Conservation (phyloP, 805 yeast species). For the Kockiozyma suomiensis region DNA sequence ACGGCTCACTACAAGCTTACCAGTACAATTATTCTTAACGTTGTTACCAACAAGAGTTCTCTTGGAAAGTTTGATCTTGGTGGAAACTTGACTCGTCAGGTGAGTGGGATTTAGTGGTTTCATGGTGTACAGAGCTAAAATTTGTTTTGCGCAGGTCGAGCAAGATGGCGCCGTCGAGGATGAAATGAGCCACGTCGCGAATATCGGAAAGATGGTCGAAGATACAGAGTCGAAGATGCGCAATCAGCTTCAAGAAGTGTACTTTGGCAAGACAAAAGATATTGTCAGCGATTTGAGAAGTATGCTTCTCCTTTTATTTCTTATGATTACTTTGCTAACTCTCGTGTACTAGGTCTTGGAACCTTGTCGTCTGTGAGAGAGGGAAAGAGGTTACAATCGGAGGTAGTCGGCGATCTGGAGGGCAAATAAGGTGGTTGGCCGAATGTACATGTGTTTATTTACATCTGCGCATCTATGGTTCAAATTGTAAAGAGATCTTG, state of each 20-base stretch:
- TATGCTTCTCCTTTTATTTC: constrained; percentile 12
- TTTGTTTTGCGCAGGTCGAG: constrained; percentile 46
- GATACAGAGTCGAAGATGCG: constrained; percentile 86
- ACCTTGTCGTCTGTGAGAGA: constrained; percentile 44
- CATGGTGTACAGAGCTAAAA: neutral
- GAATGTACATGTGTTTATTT: too few species aligned
- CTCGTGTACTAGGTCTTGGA: constrained; percentile 37
- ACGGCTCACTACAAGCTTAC: constrained; percentile 69
- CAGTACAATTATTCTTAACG: constrained; percentile 81
- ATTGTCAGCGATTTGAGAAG: constrained; percentile 71
- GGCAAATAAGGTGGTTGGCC: constrained; percentile 4
- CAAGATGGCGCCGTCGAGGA: constrained; percentile 51
- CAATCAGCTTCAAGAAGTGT: constrained; percentile 86
- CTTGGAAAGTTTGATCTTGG: constrained; percentile 56
- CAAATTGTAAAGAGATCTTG: too few species aligned
- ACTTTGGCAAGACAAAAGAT: constrained; percentile 92
- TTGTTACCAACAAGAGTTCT: constrained; percentile 46
- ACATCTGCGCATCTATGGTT: too few species aligned
- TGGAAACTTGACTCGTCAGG: constrained; percentile 85
- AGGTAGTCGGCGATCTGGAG: constrained; percentile 46
- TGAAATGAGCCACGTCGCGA: constrained; percentile 73
- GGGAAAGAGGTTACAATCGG: constrained; percentile 48
- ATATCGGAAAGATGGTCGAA: constrained; percentile 82
- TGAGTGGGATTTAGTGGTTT: neutral
- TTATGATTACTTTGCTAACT: neutral